Evolutionary conservation across 2,329 filamentous ascomycete species (phyloP).

Genomic region (Trichoderma sp.): DNA sequence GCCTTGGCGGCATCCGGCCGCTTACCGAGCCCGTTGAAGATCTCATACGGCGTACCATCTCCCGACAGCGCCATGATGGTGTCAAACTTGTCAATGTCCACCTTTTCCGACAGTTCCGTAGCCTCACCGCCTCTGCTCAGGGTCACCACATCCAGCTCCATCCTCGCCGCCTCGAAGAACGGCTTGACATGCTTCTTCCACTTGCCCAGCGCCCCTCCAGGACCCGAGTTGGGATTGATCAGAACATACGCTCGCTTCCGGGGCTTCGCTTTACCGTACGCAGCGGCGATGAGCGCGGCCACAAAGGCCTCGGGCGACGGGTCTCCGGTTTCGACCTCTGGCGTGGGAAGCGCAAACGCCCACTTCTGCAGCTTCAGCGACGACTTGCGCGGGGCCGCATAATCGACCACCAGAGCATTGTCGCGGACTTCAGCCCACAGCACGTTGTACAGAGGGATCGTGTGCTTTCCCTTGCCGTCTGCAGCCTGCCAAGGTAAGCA

Average conservation of each 20-base stretch:
- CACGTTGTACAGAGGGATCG: constrained; percentile 78
- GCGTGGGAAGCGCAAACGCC: constrained; percentile 50
- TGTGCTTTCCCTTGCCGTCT: constrained; percentile 36
- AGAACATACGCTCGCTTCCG: constrained; percentile 82
- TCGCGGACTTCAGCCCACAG: constrained; percentile 74
- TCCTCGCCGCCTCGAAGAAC: constrained; percentile 78
- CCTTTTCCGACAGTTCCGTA: constrained; percentile 69
- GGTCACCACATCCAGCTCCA: constrained; percentile 71
- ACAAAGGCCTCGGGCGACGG: constrained; percentile 63
- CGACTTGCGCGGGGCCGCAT: constrained; percentile 65
- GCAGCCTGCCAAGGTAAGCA: constrained; percentile 19
- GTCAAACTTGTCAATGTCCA: constrained; percentile 81
- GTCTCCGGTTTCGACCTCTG: constrained; percentile 33
- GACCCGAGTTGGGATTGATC: constrained; percentile 88
- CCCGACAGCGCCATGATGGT: constrained; percentile 87
- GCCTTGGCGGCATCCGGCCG: constrained; percentile 74
- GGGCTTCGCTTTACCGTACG: constrained; percentile 70
- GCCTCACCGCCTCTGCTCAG: constrained; percentile 78
- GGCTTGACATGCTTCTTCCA: constrained; percentile 78
- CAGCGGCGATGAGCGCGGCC: constrained; percentile 63
- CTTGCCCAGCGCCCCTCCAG: constrained; percentile 71
- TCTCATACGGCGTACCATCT: constrained; percentile 87
- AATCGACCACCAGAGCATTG: constrained; percentile 68
- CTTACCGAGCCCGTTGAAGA: constrained; percentile 88
- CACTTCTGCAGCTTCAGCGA: constrained; percentile 63